These are phyloP conservation scores for Volutella citrinella DNA, from an alignment of 2,329 filamentous ascomycete genomes.

Conservation along the genomic window DNA sequence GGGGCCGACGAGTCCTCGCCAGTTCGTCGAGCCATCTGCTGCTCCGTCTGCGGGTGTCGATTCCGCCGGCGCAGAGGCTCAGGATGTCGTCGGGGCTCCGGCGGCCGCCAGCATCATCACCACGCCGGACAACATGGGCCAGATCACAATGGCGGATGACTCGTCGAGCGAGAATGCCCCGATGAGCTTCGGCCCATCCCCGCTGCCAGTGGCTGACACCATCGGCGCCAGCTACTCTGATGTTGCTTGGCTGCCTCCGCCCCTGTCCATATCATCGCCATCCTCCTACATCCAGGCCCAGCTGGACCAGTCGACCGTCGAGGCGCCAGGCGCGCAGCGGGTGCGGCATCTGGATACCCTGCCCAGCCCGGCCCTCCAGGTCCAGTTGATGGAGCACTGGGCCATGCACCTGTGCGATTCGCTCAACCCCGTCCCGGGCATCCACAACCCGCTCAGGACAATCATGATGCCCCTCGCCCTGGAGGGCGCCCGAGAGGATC, in stretches of 20 bases:
- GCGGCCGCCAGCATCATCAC: too few relatives aligned
- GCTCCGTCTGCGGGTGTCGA: too few relatives aligned
- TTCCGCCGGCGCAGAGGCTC: too few relatives aligned
- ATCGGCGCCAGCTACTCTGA: too few relatives aligned
- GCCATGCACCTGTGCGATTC: slow-evolving; percentile 21
- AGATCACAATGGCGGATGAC: too few relatives aligned
- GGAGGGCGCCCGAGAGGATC: slow-evolving; percentile 19
- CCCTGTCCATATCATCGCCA: slow-evolving; percentile 6
- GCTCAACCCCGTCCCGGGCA: slow-evolving; percentile 17
- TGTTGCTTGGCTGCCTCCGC: slow-evolving; percentile 9
- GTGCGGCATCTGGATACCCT: slow-evolving; percentile 17
- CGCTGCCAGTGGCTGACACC: too few relatives aligned
- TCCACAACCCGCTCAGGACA: slow-evolving; percentile 18
- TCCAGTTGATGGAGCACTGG: slow-evolving; percentile 21
- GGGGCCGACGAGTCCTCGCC: too few relatives aligned
- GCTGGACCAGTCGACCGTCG: not conserved
- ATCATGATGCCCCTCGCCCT: slow-evolving; percentile 23
- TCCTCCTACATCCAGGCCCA: not conserved
- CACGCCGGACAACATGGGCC: too few relatives aligned
- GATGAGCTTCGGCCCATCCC: too few relatives aligned
- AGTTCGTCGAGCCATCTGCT: too few relatives aligned
- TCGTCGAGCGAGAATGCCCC: too few relatives aligned
- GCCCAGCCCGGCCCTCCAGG: slow-evolving; percentile 17
- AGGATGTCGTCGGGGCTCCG: too few relatives aligned
- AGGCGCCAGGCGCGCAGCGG: slow-evolving; percentile 1